Base-by-base conservation (phyloP, 75 land plant genomes). In the Isoetes taiwanensis region DNA sequence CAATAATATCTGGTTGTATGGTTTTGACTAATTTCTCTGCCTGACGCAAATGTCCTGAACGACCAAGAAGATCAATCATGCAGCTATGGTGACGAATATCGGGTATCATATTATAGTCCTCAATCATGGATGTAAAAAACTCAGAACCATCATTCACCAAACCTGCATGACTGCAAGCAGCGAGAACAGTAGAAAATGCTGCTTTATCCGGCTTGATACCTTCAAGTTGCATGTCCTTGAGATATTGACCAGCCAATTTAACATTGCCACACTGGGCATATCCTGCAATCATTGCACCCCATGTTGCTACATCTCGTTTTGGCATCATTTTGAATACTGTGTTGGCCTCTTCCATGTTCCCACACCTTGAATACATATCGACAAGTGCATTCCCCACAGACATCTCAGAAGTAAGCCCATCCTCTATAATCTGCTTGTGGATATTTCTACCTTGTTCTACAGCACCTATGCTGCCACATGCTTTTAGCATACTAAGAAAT, bases 151-250 rank as follows among this genome's bases (percentile, higher is more conserved):
- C 2, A 21, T 34, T 37, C 1, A 58, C 26, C 52, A 58, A 6
- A 19, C 69, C 69, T 3, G 29, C 54, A 58, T 66, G 60, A 10
- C 69, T 66, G 41, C 69, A 66, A 0, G 62, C 61, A 58, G 46
- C 58, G 30, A 66, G 16, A 14, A 66, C 17, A 10, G 59, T 34
- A 19, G 62, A 25, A 30, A 62, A 62, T 6, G 64, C 32, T 43
- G 30, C 30, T n/a, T 2, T 2, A 20, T 20, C 23, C 30, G 55
- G 55, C 2, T 2, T 52, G n/a, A 52, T 12, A 16, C 55, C 55
- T 26, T 52, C 55, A 14, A 6, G 2, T 16, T 28, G 27, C 55
- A 52, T 52, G n/a, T 12, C 27, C 2, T 23, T 2, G 14, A 52
- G 23, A n/a, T 28, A 11, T 3, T n/a, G 6, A 2, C 27, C 1